phyloP scores from a whole-genome alignment of 2,329 filamentous ascomycete species.

The Monilinia vaccinii-corymbosi region DNA sequence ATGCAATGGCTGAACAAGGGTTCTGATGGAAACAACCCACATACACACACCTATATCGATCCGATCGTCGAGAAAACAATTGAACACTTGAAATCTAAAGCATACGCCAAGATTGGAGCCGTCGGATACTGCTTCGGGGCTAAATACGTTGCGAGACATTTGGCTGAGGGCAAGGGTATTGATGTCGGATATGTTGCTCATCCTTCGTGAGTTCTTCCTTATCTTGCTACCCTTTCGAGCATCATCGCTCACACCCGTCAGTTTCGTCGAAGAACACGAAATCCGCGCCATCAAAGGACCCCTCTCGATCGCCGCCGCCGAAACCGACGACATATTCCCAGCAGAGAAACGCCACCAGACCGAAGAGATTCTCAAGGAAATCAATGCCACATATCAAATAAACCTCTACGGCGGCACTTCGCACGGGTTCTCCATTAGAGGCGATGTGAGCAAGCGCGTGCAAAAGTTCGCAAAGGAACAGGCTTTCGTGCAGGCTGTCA shows the following conservation, averaged over 20 bases:
- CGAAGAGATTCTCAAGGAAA: conserved; percentile 52
- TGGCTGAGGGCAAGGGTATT: conserved; percentile 46
- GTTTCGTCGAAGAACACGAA: conserved; percentile 59
- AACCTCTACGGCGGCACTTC: conserved; percentile 61
- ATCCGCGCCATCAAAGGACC: conserved; percentile 57
- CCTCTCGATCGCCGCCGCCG: conserved; percentile 47
- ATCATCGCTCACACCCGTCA: conserved; percentile 6
- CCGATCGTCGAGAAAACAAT: conserved; percentile 41
- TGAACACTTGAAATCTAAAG: conserved; percentile 48
- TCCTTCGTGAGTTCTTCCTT: conserved; percentile 41
- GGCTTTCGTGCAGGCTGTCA: conserved; percentile 68
- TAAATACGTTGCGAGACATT: conserved; percentile 65
- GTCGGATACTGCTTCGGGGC: conserved; percentile 68
- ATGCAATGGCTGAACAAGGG: conserved; percentile 38
- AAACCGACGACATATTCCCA: conserved; percentile 59
- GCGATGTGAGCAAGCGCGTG: conserved; percentile 46
- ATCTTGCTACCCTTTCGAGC: not conserved
- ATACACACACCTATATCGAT: conserved; percentile 25
- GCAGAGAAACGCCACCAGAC: conserved; percentile 53
- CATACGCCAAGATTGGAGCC: conserved; percentile 50
- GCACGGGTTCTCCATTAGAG: conserved; percentile 68
- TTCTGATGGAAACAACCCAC: conserved; percentile 27
- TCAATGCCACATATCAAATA: conserved; percentile 54
- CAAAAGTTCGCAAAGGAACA: conserved; percentile 68
- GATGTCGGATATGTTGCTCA: conserved; percentile 67